Evolutionary conservation across 305 asterid species (phyloP), one percentile per base, ranked within the genome.

Genomic region (Solanum hybrid): DNA sequence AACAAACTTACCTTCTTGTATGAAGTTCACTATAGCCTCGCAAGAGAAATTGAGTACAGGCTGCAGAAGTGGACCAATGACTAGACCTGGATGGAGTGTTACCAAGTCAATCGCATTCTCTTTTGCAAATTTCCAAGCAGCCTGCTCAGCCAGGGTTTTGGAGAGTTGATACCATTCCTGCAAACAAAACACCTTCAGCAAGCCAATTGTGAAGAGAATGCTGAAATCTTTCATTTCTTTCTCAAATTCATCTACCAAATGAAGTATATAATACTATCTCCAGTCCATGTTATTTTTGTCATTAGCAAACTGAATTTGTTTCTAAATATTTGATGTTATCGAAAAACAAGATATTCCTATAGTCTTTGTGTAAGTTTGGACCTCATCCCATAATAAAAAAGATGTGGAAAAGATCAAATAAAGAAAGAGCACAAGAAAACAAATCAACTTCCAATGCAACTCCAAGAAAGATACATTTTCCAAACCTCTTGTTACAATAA

Each of bases 111-210:
- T 91, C 26, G 90, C 94, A 29, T 93, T 91, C 88, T 94, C 95
- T 86, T 94, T 90, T 5, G 90, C 92, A 71, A 93, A 94, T 67
- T 92, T 80, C 95, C 94, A 89, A 4, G 96, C 93, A 33, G 95
- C 95, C 69, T 89, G 89, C 92, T 96, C 97, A 6, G 97, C 98
- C 87, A 96, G 89, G 1, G 93, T 91, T 89, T 96, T 96, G 10
- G 95, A 92, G 67, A 95, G 94, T 6, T 91, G 71, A 93, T 96
- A 96, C 96, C 96, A 95, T 8, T 29, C 73, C 87, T 83, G 28
- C 87, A 83, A 40, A 82, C 87, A 82, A 9, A 28, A 83, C 39
- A 16, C 29, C 87, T 34, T 82, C 87, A 83, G 33, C 34, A 28
- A 46, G 87, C 29, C 28, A 18, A 46, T 46, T 42, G 29, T 83